Evolutionary conservation across 106 monocot genomes (phyloP).

Genomic region (Apostasia shenzhenica): DNA sequence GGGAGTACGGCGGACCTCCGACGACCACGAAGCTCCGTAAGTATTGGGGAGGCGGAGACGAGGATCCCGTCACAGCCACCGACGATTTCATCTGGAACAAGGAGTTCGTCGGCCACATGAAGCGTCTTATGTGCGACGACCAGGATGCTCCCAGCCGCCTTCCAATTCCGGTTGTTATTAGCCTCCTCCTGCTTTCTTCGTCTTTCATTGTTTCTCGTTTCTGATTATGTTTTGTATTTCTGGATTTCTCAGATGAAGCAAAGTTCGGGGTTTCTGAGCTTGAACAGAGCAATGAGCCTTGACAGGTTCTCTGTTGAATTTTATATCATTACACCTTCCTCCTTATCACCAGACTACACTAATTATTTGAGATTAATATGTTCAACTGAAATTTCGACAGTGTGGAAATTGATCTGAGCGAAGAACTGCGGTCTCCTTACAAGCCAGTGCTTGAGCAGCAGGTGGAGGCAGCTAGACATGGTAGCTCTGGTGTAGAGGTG

Average conservation of each 20-base stretch:
- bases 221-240: neutral
- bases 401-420: slow-evolving; percentile 74
- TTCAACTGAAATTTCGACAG: slow-evolving; percentile 23
- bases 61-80: slow-evolving; percentile 74
- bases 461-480: slow-evolving; percentile 78
- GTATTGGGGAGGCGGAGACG: slow-evolving; percentile 84
- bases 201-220: neutral
- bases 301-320: slow-evolving; percentile 42
- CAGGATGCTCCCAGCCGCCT: neutral
- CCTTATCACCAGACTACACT: neutral
- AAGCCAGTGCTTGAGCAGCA: slow-evolving; percentile 78
- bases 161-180: slow-evolving; percentile 4
- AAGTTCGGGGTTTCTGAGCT: slow-evolving; percentile 72
- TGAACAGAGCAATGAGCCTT: slow-evolving; percentile 81
- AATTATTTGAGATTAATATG: neutral
- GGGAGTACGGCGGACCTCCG: slow-evolving; percentile 91
- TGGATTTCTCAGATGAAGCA: slow-evolving; percentile 38
- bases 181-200: neutral
- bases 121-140: slow-evolving; percentile 36
- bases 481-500: slow-evolving; percentile 52
- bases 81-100: slow-evolving; percentile 99
- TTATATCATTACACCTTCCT: neutral
- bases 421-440: slow-evolving; percentile 53
- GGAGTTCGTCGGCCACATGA: slow-evolving; percentile 70
- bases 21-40: slow-evolving; percentile 81